phyloP scores from a whole-genome alignment of 2,329 filamentous ascomycete genomes.

The Calonectria ilicicola region DNA sequence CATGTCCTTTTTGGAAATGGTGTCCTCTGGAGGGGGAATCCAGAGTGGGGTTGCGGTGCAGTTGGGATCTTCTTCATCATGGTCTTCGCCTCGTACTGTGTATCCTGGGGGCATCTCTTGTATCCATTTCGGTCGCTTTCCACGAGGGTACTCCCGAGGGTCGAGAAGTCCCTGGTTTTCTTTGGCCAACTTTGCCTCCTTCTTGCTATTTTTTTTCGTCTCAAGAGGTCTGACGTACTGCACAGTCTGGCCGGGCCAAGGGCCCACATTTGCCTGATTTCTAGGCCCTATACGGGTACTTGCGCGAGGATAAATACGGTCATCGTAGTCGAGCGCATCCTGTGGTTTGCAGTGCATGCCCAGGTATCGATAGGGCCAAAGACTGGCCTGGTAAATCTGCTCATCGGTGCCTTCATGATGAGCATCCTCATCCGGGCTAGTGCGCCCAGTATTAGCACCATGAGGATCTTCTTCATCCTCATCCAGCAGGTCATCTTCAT shows the following conservation, averaged over 20 bases:
- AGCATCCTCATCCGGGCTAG: constrained; percentile 71
- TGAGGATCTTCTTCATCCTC: constrained; percentile 79
- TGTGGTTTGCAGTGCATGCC: constrained; percentile 96
- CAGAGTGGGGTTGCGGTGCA: constrained; percentile 83
- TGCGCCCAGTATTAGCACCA: constrained; percentile 68
- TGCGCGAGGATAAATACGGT: constrained; percentile 95
- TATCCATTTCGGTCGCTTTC: constrained; percentile 91
- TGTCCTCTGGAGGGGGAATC: constrained; percentile 75
- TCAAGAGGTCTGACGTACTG: constrained; percentile 90
- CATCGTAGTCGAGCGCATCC: constrained; percentile 96
- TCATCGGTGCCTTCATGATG: constrained; percentile 78
- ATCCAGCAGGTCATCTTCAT: constrained; percentile 72
- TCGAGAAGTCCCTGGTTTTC: constrained; percentile 84
- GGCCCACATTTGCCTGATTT: constrained; percentile 86
- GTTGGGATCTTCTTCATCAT: constrained; percentile 75
- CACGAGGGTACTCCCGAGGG: constrained; percentile 81
- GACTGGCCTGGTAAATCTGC: constrained; percentile 90
- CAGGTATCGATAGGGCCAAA: constrained; percentile 97
- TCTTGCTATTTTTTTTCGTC: constrained; percentile 85
- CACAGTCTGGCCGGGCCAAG: constrained; percentile 90
- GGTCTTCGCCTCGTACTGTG: constrained; percentile 84
- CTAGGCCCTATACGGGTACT: constrained; percentile 92
- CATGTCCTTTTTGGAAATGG: constrained; percentile 68
- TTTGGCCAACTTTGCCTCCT: constrained; percentile 81
- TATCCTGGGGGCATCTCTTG: constrained; percentile 93